Evolutionary conservation across 352 stramenopile species (phyloP).

Genomic region (Peronospora farinosa): DNA sequence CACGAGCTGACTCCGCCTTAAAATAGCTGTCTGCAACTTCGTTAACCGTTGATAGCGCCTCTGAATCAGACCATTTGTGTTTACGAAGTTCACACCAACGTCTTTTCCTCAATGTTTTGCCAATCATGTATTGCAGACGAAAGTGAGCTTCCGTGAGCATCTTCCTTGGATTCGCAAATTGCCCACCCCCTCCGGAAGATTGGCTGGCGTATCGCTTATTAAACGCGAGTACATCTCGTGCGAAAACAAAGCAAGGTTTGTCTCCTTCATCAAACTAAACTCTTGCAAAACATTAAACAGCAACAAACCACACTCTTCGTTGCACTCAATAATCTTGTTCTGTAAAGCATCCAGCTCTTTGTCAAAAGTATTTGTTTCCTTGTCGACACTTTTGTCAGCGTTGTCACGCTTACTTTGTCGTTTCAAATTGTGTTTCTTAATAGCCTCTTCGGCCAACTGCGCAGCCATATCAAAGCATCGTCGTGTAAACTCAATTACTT

Average conservation of each 20-base stretch:
- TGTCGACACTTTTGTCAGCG: slow-evolving; percentile 5
- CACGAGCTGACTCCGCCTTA: slow-evolving; percentile 46
- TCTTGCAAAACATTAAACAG: slow-evolving; percentile 73
- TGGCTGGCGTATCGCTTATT: slow-evolving; percentile 23
- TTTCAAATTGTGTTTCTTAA: slow-evolving; percentile 12
- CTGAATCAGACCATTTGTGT: slow-evolving; percentile 4
- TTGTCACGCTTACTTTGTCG: too few species aligned
- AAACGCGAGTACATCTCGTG: slow-evolving; percentile 26
- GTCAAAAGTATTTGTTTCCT: slow-evolving; percentile 17
- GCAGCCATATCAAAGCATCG: slow-evolving; percentile 65
- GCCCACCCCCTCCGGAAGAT: slow-evolving; percentile 39
- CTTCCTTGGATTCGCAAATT: slow-evolving; percentile 27
- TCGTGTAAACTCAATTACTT: slow-evolving; percentile 57
- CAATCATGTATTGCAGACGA: slow-evolving; percentile 66
- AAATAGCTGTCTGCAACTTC: slow-evolving; percentile 50
- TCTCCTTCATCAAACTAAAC: slow-evolving; percentile 43
- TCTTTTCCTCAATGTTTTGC: slow-evolving; percentile 66
- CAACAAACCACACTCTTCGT: slow-evolving; percentile 66
- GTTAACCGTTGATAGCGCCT: slow-evolving; percentile 16
- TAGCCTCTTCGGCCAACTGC: slow-evolving; percentile 23
- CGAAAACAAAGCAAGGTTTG: slow-evolving; percentile 24
- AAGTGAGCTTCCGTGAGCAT: slow-evolving; percentile 53
- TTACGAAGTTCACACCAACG: slow-evolving; percentile 26
- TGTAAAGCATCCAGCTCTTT: slow-evolving; percentile 30
- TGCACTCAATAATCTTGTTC: slow-evolving; percentile 45